Percentiles rank a stretch among this genome's conserved stretches.
Conservation (phyloP, 352 stramenopile species). For the Pythium diclinum region DNA sequence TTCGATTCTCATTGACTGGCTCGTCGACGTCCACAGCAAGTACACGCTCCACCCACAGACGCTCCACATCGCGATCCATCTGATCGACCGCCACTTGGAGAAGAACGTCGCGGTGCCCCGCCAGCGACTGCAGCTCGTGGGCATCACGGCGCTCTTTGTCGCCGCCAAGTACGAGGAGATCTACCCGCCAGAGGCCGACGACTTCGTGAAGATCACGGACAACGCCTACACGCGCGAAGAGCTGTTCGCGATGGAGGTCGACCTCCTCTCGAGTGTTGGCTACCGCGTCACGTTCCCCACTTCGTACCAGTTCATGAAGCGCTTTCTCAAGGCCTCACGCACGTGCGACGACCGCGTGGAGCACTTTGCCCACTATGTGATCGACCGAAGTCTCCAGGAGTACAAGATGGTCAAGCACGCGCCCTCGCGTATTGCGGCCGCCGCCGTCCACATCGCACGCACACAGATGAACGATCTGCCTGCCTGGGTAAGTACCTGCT, state of each 20-base stretch:
- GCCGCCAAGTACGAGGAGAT: conserved; percentile 99
- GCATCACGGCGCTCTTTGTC: conserved; percentile 95
- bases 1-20: conserved; percentile 99
- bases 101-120: conserved; percentile 68
- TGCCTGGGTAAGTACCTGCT: conserved; percentile 74
- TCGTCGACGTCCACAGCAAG: conserved; percentile 92
- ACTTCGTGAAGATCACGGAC: conserved; percentile 98
- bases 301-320: conserved; percentile 83
- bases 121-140: conserved; percentile 94
- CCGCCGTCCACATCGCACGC: conserved; percentile 95
- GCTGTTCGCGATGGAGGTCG: conserved; percentile 80
- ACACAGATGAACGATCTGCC: conserved; percentile 74
- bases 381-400: conserved; percentile 98
- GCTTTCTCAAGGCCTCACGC: conserved; percentile 81
- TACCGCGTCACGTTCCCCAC: conserved; percentile 85
- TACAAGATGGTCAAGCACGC: conserved; percentile 98
- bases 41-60: conserved; percentile 78
- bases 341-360: conserved; percentile 71
- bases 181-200: conserved; percentile 89
- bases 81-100: conserved; percentile 82
- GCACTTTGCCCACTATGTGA: conserved; percentile 96
- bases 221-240: conserved; percentile 90
- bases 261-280: conserved; percentile 63
- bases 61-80: conserved; percentile 78
- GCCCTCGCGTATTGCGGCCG: conserved; percentile 96